phyloP scores from a whole-genome alignment of 78 protist genomes.

The Parvularia atlantis region DNA sequence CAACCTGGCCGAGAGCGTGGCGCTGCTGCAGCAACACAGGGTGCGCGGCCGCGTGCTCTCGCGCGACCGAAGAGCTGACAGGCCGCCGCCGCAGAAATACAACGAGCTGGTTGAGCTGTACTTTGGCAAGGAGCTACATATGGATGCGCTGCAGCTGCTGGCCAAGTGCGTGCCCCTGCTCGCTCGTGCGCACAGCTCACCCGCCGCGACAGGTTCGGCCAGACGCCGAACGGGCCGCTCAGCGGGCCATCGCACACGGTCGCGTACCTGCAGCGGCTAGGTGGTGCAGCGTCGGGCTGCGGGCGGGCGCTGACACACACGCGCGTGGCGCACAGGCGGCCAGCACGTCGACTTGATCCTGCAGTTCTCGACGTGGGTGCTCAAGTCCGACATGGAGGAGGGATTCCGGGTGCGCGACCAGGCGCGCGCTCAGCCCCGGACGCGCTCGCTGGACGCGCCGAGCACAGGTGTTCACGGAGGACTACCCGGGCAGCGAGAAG shows the following conservation, averaged over 20 bases:
- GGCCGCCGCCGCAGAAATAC: background rate
- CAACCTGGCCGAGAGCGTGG: background rate
- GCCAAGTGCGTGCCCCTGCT: background rate
- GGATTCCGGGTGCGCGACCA: background rate
- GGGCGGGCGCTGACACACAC: background rate
- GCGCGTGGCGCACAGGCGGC: background rate
- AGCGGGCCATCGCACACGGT: background rate
- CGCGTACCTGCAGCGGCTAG: background rate
- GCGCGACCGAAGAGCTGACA: background rate
- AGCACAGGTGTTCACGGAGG: too few relatives aligned
- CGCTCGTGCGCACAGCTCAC: background rate
- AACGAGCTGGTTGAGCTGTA: constrained; percentile 1
- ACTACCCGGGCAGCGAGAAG: background rate
- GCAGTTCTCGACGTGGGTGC: background rate
- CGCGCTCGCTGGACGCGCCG: too few relatives aligned
- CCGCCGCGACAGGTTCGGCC: background rate
- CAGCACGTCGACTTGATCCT: background rate
- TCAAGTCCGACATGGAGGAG: background rate
- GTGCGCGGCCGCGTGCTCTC: background rate
- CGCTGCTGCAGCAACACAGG: background rate
- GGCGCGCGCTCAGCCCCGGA: too few relatives aligned
- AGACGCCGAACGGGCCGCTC: background rate
- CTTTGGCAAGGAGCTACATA: background rate
- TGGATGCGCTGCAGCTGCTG: constrained; percentile 2
- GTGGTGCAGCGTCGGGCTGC: background rate